Base-by-base conservation (phyloP, 768 basidiomycete genomes). In the Boletus speciosus region DNA sequence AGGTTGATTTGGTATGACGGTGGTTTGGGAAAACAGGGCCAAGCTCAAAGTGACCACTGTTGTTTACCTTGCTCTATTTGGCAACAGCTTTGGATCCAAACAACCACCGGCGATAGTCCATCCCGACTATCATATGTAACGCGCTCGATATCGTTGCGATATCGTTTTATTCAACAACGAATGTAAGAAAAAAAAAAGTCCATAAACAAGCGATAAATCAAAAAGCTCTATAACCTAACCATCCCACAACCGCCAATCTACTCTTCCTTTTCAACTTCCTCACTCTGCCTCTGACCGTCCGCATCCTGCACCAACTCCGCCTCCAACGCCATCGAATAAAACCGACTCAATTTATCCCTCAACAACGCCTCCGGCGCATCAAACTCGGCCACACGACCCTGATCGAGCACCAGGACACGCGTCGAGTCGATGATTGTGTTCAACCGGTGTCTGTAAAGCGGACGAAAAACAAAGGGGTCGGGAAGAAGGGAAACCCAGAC, bases 391-490 rank as follows among this genome's bases (percentile, higher is more conserved):
- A 93, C 88, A 66, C 74, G 73, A n/a, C 94, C 94, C 23, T 82
- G 74, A 59, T 87, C 85, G 71, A 97, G 82, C 2, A 96, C 93
- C 29, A 96, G 67, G 16, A 96, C 83, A 25, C 85, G 81, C 55
- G 88, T 85, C 35, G 86, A 93, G 60, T 90, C 83, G 32, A 91
- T 78, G 59, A 93, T 92, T 1, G 91, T 93, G 66, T 93, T 90
- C 32, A 93, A 73, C 25, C 88, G 82, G 73, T 95, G 83, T 37
- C 86, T 90, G 9, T 15, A 27, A 9, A 5, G 42, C 16, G 9
- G 16, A 8, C 42, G 2, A 19, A 11, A 11, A 10, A 5, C 6
- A 16, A 11, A 6, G 4, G 29, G 29, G 29, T 29, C 8, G 15
- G 3, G 4, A 6, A 16, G 4, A 27, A 9, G 10, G 8, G 16